phyloP scores from a whole-genome alignment of 176 grass and related monocot genomes.

The Oryza punctata region DNA sequence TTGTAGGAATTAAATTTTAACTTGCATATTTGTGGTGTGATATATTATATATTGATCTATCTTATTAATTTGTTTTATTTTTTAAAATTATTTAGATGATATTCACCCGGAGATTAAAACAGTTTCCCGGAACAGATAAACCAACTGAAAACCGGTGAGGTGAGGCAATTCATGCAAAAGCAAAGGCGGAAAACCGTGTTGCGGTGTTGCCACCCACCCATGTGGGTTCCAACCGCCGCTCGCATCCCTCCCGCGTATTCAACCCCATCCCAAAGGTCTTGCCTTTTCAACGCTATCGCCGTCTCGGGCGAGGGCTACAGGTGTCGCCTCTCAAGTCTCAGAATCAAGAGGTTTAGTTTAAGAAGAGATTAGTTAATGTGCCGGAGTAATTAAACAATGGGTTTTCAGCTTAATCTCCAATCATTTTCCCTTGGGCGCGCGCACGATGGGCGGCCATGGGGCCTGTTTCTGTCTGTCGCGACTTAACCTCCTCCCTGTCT shows the following conservation, averaged over 20 bases:
- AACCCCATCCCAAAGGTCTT: conserved; percentile 15
- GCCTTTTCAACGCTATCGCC: not conserved
- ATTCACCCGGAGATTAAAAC: too few relatives aligned
- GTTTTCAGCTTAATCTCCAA: conserved; percentile 32
- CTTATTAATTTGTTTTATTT: too few relatives aligned
- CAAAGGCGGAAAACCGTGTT: not conserved
- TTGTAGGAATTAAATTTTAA: too few relatives aligned
- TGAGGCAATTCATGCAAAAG: not conserved
- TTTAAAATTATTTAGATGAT: too few relatives aligned
- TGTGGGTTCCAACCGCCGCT: not conserved
- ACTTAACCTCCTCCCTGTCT: conserved; percentile 32
- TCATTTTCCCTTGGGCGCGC: conserved; percentile 28
- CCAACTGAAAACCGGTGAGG: conserved; percentile 18
- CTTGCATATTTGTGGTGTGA: too few relatives aligned
- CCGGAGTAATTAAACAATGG: conserved; percentile 11
- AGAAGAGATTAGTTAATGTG: not conserved
- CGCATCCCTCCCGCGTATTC: not conserved
- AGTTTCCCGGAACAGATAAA: too few relatives aligned
- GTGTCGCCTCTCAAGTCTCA: conserved; percentile 8
- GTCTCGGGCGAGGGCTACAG: conserved; percentile 24
- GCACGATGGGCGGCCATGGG: conserved; percentile 39
- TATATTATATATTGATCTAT: too few relatives aligned
- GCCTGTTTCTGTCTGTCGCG: conserved; percentile 48
- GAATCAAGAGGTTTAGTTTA: not conserved
- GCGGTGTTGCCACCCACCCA: not conserved